These are phyloP conservation scores for Populus euphratica DNA, from an alignment of 345 rosid genomes.

Conservation along the genomic window DNA sequence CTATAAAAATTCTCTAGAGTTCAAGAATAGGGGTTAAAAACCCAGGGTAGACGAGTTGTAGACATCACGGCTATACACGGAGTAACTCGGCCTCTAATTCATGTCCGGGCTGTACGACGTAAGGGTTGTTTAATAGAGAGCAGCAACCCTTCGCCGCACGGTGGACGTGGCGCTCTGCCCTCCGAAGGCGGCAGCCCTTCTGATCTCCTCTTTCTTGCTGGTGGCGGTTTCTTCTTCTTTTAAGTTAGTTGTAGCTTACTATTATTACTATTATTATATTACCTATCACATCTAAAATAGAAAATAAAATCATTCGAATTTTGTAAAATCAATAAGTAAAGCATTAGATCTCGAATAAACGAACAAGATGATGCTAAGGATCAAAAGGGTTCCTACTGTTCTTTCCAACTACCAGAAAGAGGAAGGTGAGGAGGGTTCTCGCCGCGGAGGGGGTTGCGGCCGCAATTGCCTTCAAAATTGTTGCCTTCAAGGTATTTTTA, in stretches of 20 bases:
- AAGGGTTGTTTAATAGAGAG: constrained; percentile 75
- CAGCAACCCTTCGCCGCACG: constrained; percentile 96
- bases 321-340: neutral
- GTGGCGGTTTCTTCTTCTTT: constrained; percentile 59
- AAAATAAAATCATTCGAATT: no score
- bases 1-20: neutral
- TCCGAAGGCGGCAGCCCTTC: constrained; percentile 99
- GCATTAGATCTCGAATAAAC: neutral
- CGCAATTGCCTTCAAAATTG: constrained; percentile 70
- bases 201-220: constrained; percentile 98
- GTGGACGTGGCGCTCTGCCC: constrained; percentile 99
- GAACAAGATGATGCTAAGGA: constrained; percentile 57
- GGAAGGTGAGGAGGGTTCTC: constrained; percentile 51
- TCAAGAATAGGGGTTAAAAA: constrained; percentile 3
- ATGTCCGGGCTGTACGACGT: constrained; percentile 82
- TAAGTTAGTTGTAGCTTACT: constrained; percentile 6
- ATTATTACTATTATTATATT: neutral
- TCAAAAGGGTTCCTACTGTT: constrained; percentile 84
- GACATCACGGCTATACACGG: constrained; percentile 99
- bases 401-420: constrained; percentile 83
- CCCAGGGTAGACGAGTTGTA: constrained; percentile 38
- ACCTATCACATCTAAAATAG: neutral
- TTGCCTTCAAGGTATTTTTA: constrained; percentile 58
- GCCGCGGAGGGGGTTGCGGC: constrained; percentile 65
- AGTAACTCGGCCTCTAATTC: constrained; percentile 48